phyloP scores from a whole-genome alignment of 768 basidiomycete genomes.

The Strobilomyces confusus region DNA sequence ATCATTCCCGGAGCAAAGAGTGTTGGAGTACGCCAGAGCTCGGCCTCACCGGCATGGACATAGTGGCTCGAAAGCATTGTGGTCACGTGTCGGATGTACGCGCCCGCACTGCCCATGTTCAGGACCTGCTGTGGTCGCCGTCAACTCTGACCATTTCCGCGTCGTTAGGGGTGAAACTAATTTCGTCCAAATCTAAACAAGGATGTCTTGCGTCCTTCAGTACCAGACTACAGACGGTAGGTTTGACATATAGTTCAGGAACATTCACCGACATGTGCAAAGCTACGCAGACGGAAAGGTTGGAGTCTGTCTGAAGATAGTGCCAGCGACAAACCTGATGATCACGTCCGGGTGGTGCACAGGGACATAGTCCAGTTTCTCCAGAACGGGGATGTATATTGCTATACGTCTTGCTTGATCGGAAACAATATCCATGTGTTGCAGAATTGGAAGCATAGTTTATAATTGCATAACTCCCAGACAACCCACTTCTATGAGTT shows the following conservation, averaged over 20 bases:
- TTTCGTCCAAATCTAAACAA: slow-evolving; percentile 93
- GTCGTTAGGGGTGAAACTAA: slow-evolving; percentile 94
- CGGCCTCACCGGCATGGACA: no score
- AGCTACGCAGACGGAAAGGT: slow-evolving; percentile 42
- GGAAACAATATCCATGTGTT: slow-evolving; percentile 88
- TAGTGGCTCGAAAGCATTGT: no score
- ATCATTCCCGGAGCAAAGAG: no score
- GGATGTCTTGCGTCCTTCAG: slow-evolving; percentile 90
- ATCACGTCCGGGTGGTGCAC: no score
- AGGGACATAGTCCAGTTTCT: slow-evolving; percentile 74
- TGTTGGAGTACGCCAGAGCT: no score
- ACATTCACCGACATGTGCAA: slow-evolving; percentile 91
- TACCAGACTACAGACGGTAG: slow-evolving; percentile 69
- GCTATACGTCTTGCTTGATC: slow-evolving; percentile 83
- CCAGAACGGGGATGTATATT: slow-evolving; percentile 83
- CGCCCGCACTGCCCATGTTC: slow-evolving; percentile 99
- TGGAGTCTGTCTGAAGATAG: background rate
- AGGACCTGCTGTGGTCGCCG: slow-evolving; percentile 86
- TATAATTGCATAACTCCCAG: background rate
- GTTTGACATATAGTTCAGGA: slow-evolving; percentile 85
- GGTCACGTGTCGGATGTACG: slow-evolving; percentile 87
- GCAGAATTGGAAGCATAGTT: slow-evolving; percentile 31
- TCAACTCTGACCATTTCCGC: slow-evolving; percentile 91
- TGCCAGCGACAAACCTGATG: no score
- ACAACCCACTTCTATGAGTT: slow-evolving; percentile 52